Percentiles rank a stretch among this genome's conserved stretches.
phyloP scores from a whole-genome alignment of 768 basidiomycete species.

The Amanita phalloides region DNA sequence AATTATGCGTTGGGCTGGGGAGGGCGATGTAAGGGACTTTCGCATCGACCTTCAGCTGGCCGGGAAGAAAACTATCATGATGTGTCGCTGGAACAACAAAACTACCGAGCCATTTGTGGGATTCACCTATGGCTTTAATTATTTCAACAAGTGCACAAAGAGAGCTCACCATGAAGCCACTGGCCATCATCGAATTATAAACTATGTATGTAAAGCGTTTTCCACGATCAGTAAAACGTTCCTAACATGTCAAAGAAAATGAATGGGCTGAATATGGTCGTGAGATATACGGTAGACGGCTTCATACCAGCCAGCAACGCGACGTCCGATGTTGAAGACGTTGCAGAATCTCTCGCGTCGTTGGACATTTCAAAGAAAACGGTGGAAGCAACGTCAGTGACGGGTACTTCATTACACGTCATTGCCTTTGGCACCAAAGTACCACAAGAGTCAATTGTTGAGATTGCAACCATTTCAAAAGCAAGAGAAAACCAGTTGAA shows the following conservation, averaged over 20 bases:
- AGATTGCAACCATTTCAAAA: constrained; percentile 33
- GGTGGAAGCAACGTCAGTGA: constrained; percentile 9
- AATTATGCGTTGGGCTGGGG: constrained; percentile 45
- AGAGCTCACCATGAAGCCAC: constrained; percentile 36
- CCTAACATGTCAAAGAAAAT: constrained; percentile 31
- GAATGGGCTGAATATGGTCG: constrained; percentile 43
- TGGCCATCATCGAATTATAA: constrained; percentile 53
- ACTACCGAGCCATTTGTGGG: constrained; percentile 18
- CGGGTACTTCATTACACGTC: constrained; percentile 9
- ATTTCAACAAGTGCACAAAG: constrained; percentile 39
- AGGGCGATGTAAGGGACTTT: constrained; percentile 34
- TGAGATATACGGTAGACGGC: constrained; percentile 45
- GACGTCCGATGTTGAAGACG: constrained; percentile 16
- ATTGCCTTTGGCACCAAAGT: constrained; percentile 18
- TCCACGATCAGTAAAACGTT: background rate
- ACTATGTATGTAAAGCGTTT: constrained; percentile 38
- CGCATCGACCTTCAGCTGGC: constrained; percentile 51
- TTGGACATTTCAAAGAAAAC: constrained; percentile 12
- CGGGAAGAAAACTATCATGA: constrained; percentile 15
- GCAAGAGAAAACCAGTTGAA: constrained; percentile 22
- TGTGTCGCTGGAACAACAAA: constrained; percentile 3
- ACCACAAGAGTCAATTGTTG: constrained; percentile 32
- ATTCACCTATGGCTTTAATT: constrained; percentile 46
- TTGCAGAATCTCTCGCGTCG: constrained; percentile 21
- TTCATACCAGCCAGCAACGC: background rate